Evolutionary conservation across 805 yeast genomes (phyloP).

Genomic region (Yarrowia porcina): DNA sequence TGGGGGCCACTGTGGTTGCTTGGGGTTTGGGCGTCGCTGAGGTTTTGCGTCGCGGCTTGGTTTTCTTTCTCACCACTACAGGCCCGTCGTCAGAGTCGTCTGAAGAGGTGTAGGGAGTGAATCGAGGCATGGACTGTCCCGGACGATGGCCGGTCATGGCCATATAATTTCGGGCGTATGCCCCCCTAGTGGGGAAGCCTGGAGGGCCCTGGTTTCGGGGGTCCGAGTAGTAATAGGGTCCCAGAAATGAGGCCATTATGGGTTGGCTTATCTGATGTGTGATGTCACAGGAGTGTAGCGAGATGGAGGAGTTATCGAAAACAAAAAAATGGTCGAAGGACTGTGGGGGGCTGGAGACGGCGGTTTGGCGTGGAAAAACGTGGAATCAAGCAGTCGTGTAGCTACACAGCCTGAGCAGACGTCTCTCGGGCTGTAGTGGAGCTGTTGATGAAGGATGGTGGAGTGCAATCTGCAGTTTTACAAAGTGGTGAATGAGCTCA

Average conservation of each 20-base stretch:
- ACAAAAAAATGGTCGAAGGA: too few relatives aligned
- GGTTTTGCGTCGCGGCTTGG: not conserved
- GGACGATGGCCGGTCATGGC: not conserved
- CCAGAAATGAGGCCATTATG: constrained; percentile 21
- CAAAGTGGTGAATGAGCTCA: not conserved
- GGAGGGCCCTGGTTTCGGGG: constrained; percentile 8
- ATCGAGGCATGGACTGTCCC: constrained; percentile 1
- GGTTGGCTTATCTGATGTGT: not conserved
- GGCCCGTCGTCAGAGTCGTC: constrained; percentile 1
- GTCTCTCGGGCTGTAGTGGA: not conserved
- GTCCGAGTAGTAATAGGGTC: constrained; percentile 15
- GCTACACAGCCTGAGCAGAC: not conserved
- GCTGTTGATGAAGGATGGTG: not conserved
- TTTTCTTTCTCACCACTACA: not conserved
- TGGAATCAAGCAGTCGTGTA: not conserved
- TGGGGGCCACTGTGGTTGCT: not conserved
- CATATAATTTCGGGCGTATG: not conserved
- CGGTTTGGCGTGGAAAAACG: not conserved
- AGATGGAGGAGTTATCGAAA: not conserved
- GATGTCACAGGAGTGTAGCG: not conserved
- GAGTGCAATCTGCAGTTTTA: not conserved
- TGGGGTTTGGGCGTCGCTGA: not conserved
- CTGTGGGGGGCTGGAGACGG: not conserved
- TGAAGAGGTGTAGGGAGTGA: constrained; percentile 22
- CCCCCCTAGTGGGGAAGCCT: not conserved